Base-by-base conservation (phyloP, 1,139 yeast species). In the Debaryomycetaceae sp. region DNA sequence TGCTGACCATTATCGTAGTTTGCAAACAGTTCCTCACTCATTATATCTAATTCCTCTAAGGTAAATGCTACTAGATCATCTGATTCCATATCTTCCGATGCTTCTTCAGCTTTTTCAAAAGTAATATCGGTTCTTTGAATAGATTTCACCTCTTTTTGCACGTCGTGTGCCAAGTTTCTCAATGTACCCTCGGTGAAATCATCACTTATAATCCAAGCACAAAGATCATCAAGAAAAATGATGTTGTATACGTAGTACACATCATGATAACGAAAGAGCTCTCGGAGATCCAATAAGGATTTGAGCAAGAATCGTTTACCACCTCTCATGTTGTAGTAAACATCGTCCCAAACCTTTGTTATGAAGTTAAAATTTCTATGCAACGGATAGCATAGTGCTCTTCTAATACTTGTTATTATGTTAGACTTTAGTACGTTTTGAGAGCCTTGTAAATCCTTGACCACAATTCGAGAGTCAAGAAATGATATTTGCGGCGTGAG, bases 221-320 rank as follows among this genome's bases (percentile, higher is more conserved):
- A 75, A 52, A 90, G 71, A 60, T 93, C 98, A 56, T 87, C 93
- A 9, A 91, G 57, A 74, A 90, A 76, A 1, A 91, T 77, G 56
- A 82, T 83, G 56, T 87, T 87, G 62, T 93, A 93, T 7, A 89
- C 91, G 57, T 87, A 87, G 60, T 90, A 90, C n/a, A 86, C 78
- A 53, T 91, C 97, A 57, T 87, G 93, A 54, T 70, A 84, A 46
- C 97, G 76, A 62, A 90, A 90, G n/a, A 86, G 65, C 56, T 86
- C 91, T 52, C 87, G 78, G 11, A 82, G 63, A 22, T 75, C 79
- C 34, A 90, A 64, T 34, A 91, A 60, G 1, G 78, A 68, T 51
- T 78, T 77, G 38, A 90, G 66, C 0, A 91, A 73, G 9, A 77
- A 70, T 43, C 88, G 69, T 56, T 83, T 85, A 2, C 97, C 97